phyloP scores from a whole-genome alignment of 208 protist species.

The Trypanosoma vivax region DNA sequence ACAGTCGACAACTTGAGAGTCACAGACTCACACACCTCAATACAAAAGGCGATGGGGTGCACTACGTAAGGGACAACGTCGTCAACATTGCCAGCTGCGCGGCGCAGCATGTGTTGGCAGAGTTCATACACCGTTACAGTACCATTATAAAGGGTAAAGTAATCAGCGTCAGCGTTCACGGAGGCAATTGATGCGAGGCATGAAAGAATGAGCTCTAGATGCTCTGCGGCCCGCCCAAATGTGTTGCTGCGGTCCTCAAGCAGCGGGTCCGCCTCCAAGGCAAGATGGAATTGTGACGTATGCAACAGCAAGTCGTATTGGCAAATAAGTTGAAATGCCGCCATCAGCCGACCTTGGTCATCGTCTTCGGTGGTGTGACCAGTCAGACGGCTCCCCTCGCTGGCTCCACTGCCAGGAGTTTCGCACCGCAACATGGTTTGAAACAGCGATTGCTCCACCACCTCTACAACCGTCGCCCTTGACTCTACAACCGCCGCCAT shows the following conservation, averaged over 20 bases:
- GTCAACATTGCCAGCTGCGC: not conserved
- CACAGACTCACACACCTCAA: constrained; percentile 21
- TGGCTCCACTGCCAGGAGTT: too few species aligned
- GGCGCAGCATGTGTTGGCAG: constrained; percentile 38
- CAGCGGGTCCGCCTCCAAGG: constrained; percentile 21
- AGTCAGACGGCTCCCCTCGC: too few species aligned
- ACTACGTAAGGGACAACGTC: not conserved
- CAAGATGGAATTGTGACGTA: constrained; percentile 35
- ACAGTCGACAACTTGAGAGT: constrained; percentile 55
- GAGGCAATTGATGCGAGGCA: constrained; percentile 18
- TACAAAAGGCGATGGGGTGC: constrained; percentile 9
- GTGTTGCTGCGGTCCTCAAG: constrained; percentile 21
- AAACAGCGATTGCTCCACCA: not conserved
- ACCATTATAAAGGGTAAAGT: constrained; percentile 42
- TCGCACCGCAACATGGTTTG: too few species aligned
- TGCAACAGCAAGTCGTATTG: constrained; percentile 37
- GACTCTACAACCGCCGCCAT: not conserved
- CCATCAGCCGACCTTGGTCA: not conserved
- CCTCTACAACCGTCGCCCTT: not conserved
- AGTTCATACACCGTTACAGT: constrained; percentile 65
- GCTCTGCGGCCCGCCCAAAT: constrained; percentile 7
- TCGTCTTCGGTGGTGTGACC: too few species aligned
- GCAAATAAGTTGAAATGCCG: constrained; percentile 18
- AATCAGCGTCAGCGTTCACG: constrained; percentile 32
- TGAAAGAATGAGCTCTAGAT: constrained; percentile 23